Percentiles rank a stretch among this genome's conserved stretches.
These are phyloP conservation scores for Aphanomyces astaci DNA, from an alignment of 352 stramenopile species.

Conservation along the genomic window DNA sequence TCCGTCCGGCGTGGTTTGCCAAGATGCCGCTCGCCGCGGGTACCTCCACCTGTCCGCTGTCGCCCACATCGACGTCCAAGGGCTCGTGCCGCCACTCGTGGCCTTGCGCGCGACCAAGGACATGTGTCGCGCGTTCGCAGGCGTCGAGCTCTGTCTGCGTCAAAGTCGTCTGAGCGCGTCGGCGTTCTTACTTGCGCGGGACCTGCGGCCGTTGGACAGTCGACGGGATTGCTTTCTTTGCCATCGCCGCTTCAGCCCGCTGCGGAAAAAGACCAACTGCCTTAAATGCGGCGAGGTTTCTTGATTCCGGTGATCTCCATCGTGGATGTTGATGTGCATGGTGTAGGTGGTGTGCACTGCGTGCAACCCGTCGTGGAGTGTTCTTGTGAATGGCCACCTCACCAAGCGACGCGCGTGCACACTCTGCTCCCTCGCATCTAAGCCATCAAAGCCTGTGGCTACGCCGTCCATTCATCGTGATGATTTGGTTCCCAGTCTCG, in stretches of 20 bases:
- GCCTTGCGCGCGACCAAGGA: not conserved
- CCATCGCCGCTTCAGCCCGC: not conserved
- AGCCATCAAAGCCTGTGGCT: no score
- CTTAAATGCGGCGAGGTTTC: not conserved
- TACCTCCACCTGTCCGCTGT: not conserved
- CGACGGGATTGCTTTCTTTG: not conserved
- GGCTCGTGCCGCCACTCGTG: not conserved
- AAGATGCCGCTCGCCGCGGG: not conserved
- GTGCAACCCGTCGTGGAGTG: not conserved
- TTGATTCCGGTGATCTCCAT: no score
- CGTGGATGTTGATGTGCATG: not conserved
- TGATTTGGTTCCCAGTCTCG: no score
- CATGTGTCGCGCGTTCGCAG: not conserved
- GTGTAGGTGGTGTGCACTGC: not conserved
- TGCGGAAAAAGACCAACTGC: not conserved
- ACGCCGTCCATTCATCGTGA: no score
- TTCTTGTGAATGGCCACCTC: not conserved
- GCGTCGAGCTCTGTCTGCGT: not conserved
- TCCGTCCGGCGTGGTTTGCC: not conserved
- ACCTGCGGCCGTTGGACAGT: not conserved
- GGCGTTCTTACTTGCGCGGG: not conserved
- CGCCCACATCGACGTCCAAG: not conserved
- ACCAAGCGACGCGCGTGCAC: not conserved
- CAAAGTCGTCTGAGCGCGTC: not conserved
- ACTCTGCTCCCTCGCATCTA: not conserved